These are phyloP conservation scores for Coprinellus micaceus DNA, from an alignment of 768 basidiomycete species.

Conservation along the genomic window DNA sequence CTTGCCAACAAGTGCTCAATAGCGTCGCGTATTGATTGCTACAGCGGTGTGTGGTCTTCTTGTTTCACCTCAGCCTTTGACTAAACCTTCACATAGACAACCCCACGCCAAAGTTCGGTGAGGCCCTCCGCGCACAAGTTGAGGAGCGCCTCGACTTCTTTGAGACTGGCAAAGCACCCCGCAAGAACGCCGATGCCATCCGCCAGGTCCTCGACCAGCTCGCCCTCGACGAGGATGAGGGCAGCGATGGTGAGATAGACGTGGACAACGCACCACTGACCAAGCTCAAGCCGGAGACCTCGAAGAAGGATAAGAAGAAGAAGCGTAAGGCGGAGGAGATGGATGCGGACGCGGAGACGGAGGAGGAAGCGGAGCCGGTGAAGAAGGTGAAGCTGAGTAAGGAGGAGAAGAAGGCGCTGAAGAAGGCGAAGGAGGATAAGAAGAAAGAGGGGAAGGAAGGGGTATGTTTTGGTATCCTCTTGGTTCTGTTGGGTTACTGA, in stretches of 20 bases:
- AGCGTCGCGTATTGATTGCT: slow-evolving; percentile 95
- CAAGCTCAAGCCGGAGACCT: slow-evolving; percentile 48
- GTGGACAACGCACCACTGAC: slow-evolving; percentile 42
- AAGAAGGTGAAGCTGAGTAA: slow-evolving; percentile 80
- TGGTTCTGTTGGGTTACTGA: neutral
- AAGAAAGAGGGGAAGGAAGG: slow-evolving; percentile 45
- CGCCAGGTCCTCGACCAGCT: slow-evolving; percentile 82
- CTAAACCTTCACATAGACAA: too few relatives aligned
- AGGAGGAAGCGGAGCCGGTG: slow-evolving; percentile 45
- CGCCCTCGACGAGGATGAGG: slow-evolving; percentile 62
- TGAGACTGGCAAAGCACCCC: slow-evolving; percentile 84
- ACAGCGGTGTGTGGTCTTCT: slow-evolving; percentile 52
- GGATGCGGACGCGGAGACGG: slow-evolving; percentile 53
- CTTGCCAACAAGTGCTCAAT: slow-evolving; percentile 98
- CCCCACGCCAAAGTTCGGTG: slow-evolving; percentile 91
- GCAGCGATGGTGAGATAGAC: slow-evolving; percentile 43
- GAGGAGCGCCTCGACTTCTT: slow-evolving; percentile 95
- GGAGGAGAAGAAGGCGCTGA: slow-evolving; percentile 83
- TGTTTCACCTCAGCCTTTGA: slow-evolving; percentile 3
- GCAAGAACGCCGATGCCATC: slow-evolving; percentile 91
- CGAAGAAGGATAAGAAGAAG: slow-evolving; percentile 59
- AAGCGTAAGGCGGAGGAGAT: slow-evolving; percentile 66
- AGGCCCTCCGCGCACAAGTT: slow-evolving; percentile 89
- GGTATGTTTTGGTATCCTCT: slow-evolving; percentile 13
- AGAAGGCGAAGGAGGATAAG: slow-evolving; percentile 67